These are phyloP conservation scores for Entomortierella lignicola DNA, from an alignment of 192 early-diverging fungal genomes.

Conservation along the genomic window DNA sequence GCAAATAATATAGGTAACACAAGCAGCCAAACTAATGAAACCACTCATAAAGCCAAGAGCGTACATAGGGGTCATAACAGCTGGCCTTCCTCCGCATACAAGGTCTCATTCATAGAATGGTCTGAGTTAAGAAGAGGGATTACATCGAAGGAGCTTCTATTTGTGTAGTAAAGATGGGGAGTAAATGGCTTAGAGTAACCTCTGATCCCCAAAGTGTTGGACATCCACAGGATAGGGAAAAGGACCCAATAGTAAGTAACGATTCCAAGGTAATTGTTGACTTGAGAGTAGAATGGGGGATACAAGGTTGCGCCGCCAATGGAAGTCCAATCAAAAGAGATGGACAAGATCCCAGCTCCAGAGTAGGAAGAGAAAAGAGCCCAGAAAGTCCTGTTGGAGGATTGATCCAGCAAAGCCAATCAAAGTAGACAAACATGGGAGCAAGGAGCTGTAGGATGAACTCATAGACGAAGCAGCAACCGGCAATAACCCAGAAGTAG, in stretches of 20 bases:
- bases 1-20: constrained; percentile 69
- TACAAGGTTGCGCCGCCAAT: too few relatives aligned
- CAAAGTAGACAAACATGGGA: constrained; percentile 31
- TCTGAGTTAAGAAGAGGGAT: constrained; percentile 29
- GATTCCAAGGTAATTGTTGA: too few relatives aligned
- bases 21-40: constrained; percentile 65
- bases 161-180: constrained; percentile 59
- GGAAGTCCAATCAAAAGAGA: constrained; percentile 78
- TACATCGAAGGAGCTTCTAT: constrained; percentile 51
- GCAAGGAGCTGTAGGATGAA: constrained; percentile 57
- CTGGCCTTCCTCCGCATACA: constrained; percentile 60
- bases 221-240: too few relatives aligned
- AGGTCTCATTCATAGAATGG: constrained; percentile 54
- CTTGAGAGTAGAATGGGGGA: too few relatives aligned
- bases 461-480: constrained; percentile 50
- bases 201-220: too few relatives aligned
- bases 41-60: constrained; percentile 63
- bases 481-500: constrained; percentile 58
- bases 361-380: constrained; percentile 20
- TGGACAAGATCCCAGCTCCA: constrained; percentile 69
- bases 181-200: constrained; percentile 55
- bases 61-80: constrained; percentile 62
- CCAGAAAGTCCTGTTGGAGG: too few relatives aligned
- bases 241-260: too few relatives aligned
- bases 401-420: constrained; percentile 44